Percentiles rank a stretch among this genome's conserved stretches.
Evolutionary conservation across 2,329 filamentous ascomycete genomes (phyloP).

Genomic region (Xylariomycetidae sp.): DNA sequence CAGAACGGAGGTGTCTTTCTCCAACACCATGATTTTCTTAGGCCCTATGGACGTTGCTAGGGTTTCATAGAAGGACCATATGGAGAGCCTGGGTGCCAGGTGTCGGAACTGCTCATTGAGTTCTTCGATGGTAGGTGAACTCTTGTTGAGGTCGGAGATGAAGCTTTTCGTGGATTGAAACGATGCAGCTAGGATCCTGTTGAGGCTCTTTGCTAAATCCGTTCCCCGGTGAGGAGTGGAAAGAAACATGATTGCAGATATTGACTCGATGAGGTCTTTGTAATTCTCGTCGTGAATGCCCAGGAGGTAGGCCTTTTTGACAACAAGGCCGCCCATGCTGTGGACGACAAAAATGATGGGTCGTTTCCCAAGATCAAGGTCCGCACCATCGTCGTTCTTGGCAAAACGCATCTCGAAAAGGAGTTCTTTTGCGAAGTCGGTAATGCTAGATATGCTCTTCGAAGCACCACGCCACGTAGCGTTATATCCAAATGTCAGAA

Average conservation of each 20-base stretch:
- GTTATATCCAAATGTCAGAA: slow-evolving; percentile 2
- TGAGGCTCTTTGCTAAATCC: slow-evolving; percentile 17
- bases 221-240: slow-evolving; percentile 23
- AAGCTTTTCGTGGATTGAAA: slow-evolving; percentile 18
- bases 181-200: slow-evolving; percentile 12
- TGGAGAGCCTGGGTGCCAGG: slow-evolving; percentile 19
- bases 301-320: slow-evolving; percentile 19
- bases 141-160: slow-evolving; percentile 19
- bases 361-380: slow-evolving; percentile 6
- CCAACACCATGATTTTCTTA: slow-evolving; percentile 13
- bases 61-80: slow-evolving; percentile 34
- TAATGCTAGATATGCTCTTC: background rate
- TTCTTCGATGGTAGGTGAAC: slow-evolving; percentile 16
- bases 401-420: slow-evolving; percentile 5
- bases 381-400: background rate
- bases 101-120: slow-evolving; percentile 32
- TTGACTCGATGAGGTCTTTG: slow-evolving; percentile 10
- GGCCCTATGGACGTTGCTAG: slow-evolving; percentile 14
- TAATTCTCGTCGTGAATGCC: slow-evolving; percentile 18
- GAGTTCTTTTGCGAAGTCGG: slow-evolving; percentile 4
- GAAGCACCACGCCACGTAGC: background rate
- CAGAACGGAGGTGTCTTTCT: slow-evolving; percentile 22
- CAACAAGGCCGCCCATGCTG: slow-evolving; percentile 21
- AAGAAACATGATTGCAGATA: slow-evolving; percentile 20
- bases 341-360: slow-evolving; percentile 21